Evolutionary conservation across 306 rosid species (phyloP), one percentile per base, ranked within the genome.

Genomic region (Cucumis melo): DNA sequence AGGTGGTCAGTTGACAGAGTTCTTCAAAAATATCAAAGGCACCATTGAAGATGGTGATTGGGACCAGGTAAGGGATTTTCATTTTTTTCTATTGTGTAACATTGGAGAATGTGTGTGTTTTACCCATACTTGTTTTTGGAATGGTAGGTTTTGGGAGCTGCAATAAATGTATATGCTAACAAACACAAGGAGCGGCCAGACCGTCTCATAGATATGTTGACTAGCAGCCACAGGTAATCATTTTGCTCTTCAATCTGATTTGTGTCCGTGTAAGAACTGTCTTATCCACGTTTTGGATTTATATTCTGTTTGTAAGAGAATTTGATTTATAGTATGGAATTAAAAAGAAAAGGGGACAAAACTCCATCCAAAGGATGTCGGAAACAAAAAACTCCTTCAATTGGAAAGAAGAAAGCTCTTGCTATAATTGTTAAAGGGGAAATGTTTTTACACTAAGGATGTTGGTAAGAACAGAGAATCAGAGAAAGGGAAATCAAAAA

Each of bases 101-200:
- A 13, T 23, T 11, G 27, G 15, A 36, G 72, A 64, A 36, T 64
- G 8, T 64, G 50, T 36, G 19, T 34, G 50, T 54, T 54, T 54
- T 54, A 23, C 48, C 34, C 36, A 67, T 42, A 12, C 34, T 53
- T 80, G 76, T 74, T 11, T 2, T 74, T 82, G 19, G 15, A 20
- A 29, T 41, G 27, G 79, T 84, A 94, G 98, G 98, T 94, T 20
- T 83, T 94, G 87, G 98, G 97, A 76, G 98, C 97, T 80, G 93
- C 98, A 23, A 90, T 94, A 84, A 94, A 91, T 78, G 96, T 94
- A 78, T 94, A 91, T 87, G 98, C 98, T 78, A 94, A 94, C 73
- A 94, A 88, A 83, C 98, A 94, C 87, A 94, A 94, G 85, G 98
- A 94, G 77, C 98, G 98, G 63, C 96, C 98, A 34, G 97, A 91